Evolutionary conservation across 306 rosid species (phyloP).

Genomic region (Cucurbita argyrosperma): DNA sequence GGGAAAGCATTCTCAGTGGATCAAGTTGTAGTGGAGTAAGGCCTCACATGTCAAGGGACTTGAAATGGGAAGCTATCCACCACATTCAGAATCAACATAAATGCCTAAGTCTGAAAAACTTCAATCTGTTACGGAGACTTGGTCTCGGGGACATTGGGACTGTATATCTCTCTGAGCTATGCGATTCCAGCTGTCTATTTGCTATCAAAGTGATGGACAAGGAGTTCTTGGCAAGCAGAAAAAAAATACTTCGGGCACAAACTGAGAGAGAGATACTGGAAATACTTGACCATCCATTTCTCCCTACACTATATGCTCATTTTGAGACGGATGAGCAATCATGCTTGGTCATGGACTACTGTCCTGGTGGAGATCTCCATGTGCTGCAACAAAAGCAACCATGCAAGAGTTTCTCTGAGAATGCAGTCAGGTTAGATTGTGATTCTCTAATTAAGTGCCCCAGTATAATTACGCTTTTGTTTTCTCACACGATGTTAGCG

Average conservation of each 20-base stretch:
- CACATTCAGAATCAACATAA: constrained; percentile 58
- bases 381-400: constrained; percentile 89
- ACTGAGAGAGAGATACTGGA: constrained; percentile 91
- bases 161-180: constrained; percentile 87
- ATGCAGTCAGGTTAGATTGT: constrained; percentile 58
- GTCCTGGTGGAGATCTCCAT: constrained; percentile 94
- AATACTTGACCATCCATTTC: constrained; percentile 93
- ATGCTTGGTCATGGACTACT: constrained; percentile 87
- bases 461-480: neutral
- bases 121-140: constrained; percentile 61
- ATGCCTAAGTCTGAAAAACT: constrained; percentile 57
- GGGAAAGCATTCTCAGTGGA: constrained; percentile 66
- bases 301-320: constrained; percentile 75
- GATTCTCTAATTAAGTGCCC: neutral
- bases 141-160: constrained; percentile 98
- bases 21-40: constrained; percentile 73
- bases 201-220: constrained; percentile 92
- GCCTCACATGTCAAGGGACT: constrained; percentile 95
- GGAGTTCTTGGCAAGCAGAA: constrained; percentile 64
- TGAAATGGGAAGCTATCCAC: constrained; percentile 87
- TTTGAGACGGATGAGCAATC: constrained; percentile 63
- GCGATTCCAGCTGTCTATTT: constrained; percentile 56
- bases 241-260: constrained; percentile 76
- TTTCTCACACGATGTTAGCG: neutral
- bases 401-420: constrained; percentile 62